Evolutionary conservation across 768 basidiomycete genomes (phyloP), one percentile per base, ranked within the genome.

Genomic region (Hemileccinum rubropunctum): DNA sequence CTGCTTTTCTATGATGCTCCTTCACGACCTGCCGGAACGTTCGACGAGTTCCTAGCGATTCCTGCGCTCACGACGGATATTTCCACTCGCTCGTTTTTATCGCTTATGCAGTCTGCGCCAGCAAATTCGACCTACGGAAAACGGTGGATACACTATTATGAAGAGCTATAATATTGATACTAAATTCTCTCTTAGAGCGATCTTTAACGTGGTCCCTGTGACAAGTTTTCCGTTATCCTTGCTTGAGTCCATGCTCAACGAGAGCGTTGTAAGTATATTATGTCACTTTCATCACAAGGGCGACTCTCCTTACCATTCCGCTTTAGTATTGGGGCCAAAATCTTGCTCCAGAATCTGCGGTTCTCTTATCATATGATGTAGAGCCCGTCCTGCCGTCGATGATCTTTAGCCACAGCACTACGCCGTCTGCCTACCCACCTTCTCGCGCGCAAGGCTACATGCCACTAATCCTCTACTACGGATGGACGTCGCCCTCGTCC

Each of bases 1-100:
- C 40, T 76, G 3, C 34, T 83, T 14, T 84, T 84, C 64, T 84
- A 84, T 50, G 77, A 83, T 55, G 76, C 54, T 1, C 80, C 56
- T 13, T 35, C 20, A 18, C 58, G 47, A 26, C 55, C 55, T 18
- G 12, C 26, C 27, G 56, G 56, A 11, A 3, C 56, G n/a, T 52
- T 58, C 34, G 61, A 60, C 17, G 56, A 56, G n/a, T 60, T 82
- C 18, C 33, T 56, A 43, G 35, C 37, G 1, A 50, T 56, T 30
- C 41, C 55, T 14, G 37, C 42, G 15, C 18, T 52, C 21, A 27
- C 30, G 3, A 18, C 18, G 12, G 40, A 56, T 21, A 27, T 56
- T 32, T 52, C 44, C 3, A 53, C 54, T 8, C 52, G 50, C 18
- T 57, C 61, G 1, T 58, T 60, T 37, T 23, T 46, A 7, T 53